These are phyloP conservation scores for Hirsutella minnesotensis DNA, from an alignment of 2,329 filamentous ascomycete species.

Conservation along the genomic window DNA sequence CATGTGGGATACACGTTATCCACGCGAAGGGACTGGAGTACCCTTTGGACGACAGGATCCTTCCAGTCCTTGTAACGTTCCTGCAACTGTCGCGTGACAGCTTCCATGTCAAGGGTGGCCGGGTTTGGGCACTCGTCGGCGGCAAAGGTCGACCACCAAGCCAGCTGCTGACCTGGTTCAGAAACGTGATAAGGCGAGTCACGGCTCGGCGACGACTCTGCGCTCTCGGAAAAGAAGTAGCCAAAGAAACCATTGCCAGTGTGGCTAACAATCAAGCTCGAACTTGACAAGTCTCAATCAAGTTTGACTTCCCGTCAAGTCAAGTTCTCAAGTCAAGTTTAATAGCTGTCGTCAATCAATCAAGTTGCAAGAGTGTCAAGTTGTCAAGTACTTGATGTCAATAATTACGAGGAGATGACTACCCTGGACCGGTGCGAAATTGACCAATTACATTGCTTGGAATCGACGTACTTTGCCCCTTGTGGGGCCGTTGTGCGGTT, in stretches of 20 bases:
- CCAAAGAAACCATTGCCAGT: slow-evolving; percentile 11
- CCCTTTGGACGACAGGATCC: slow-evolving; percentile 9
- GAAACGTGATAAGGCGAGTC: slow-evolving; percentile 9
- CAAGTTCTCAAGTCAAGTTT: too few species aligned
- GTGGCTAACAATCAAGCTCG: too few species aligned
- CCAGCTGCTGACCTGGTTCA: slow-evolving; percentile 6
- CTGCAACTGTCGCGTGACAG: slow-evolving; percentile 7
- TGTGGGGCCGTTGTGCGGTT: too few species aligned
- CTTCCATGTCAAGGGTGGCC: slow-evolving; percentile 7
- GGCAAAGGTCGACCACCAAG: slow-evolving; percentile 12
- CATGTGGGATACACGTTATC: slow-evolving; percentile 12
- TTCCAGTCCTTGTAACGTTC: slow-evolving; percentile 9
- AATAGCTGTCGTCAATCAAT: too few species aligned
- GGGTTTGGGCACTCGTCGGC: slow-evolving; percentile 7
- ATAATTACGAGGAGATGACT: too few species aligned
- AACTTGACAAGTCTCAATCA: too few species aligned
- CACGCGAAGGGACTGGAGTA: slow-evolving; percentile 4
- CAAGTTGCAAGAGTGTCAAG: too few species aligned
- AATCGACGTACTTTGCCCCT: too few species aligned
- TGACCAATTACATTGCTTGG: too few species aligned
- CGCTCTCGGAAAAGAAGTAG: slow-evolving; percentile 9
- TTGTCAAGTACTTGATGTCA: too few species aligned
- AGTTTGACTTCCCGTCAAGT: too few species aligned
- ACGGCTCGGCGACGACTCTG: slow-evolving; percentile 5
- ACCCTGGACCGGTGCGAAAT: too few species aligned